Evolutionary conservation across 1,284 basidiomycete species (phyloP).

Genomic region (Trametes versicolor): DNA sequence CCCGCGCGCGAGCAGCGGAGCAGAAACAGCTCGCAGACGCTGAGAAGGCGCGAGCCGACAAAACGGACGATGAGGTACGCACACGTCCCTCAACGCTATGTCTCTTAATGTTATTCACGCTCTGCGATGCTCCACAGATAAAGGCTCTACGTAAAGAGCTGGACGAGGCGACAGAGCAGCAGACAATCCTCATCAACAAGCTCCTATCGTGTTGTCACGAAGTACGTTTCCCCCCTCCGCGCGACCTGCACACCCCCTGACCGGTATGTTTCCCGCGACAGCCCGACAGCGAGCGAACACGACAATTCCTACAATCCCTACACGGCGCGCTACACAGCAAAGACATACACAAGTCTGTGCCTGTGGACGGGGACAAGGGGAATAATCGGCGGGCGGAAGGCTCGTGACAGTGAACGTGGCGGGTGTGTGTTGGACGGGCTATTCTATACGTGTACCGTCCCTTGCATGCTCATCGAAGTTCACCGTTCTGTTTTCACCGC

Average conservation of each 20-base stretch:
- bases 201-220: constrained; percentile 85
- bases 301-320: constrained; percentile 78
- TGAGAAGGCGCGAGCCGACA: constrained; percentile 73
- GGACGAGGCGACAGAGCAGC: constrained; percentile 76
- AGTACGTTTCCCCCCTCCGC: constrained; percentile 52
- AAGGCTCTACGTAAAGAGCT: constrained; percentile 75
- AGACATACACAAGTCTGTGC: constrained; percentile 53
- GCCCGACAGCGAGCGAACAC: constrained; percentile 83
- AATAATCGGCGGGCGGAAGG: constrained; percentile 32
- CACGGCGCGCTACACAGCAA: constrained; percentile 69
- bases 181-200: constrained; percentile 81
- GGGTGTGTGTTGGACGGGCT: constrained; percentile 25
- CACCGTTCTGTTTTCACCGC: constrained; percentile 7
- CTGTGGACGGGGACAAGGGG: constrained; percentile 25
- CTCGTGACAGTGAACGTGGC: constrained; percentile 33
- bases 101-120: constrained; percentile 11
- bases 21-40: constrained; percentile 82
- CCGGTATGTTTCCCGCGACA: constrained; percentile 46
- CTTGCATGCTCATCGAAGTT: constrained; percentile 23
- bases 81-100: constrained; percentile 24
- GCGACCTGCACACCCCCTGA: background rate
- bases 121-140: constrained; percentile 51
- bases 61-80: constrained; percentile 74
- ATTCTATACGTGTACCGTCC: constrained; percentile 27
- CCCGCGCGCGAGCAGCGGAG: constrained; percentile 83